These are phyloP conservation scores for Suillus subluteus DNA, from an alignment of 768 basidiomycete species.

Conservation along the genomic window DNA sequence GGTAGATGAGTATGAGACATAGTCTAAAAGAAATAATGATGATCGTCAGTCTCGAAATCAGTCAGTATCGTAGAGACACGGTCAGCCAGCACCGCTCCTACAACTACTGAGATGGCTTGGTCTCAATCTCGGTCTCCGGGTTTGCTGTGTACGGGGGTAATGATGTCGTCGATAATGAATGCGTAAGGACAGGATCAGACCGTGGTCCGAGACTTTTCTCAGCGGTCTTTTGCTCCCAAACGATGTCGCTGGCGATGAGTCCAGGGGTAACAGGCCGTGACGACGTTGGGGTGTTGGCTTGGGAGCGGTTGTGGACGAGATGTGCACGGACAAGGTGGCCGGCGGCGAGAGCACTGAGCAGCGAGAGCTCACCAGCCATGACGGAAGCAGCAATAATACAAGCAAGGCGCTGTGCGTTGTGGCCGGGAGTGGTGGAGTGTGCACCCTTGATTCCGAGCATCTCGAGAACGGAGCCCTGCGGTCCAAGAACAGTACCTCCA, in stretches of 20 bases:
- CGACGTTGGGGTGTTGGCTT: slow-evolving; percentile 73
- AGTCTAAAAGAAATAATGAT: slow-evolving; percentile 7
- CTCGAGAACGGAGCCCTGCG: slow-evolving; percentile 88
- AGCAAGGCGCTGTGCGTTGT: slow-evolving; percentile 88
- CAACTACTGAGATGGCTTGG: slow-evolving; percentile 21
- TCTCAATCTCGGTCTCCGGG: slow-evolving; percentile 28
- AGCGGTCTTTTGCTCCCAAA: slow-evolving; percentile 29
- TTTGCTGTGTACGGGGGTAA: slow-evolving; percentile 45
- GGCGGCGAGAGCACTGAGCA: slow-evolving; percentile 91
- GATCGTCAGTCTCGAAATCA: not conserved
- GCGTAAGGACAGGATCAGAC: slow-evolving; percentile 27
- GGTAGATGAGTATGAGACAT: not conserved
- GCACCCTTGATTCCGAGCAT: slow-evolving; percentile 94
- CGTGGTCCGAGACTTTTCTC: slow-evolving; percentile 12
- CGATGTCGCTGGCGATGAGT: slow-evolving; percentile 20
- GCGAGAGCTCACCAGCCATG: slow-evolving; percentile 95
- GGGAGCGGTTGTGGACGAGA: slow-evolving; percentile 88
- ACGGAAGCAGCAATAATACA: slow-evolving; percentile 89
- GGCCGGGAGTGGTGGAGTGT: slow-evolving; percentile 82
- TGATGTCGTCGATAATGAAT: slow-evolving; percentile 43
- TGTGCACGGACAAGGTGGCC: slow-evolving; percentile 95
- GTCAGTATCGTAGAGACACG: not conserved
- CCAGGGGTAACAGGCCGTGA: slow-evolving; percentile 68
- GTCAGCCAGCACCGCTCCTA: not conserved
- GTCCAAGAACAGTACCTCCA: slow-evolving; percentile 90